A percentile compares a stretch with the other conserved stretches of the same genome.
Conservation (phyloP, 2,329 filamentous ascomycete species). For the Fusarium acutatum region DNA sequence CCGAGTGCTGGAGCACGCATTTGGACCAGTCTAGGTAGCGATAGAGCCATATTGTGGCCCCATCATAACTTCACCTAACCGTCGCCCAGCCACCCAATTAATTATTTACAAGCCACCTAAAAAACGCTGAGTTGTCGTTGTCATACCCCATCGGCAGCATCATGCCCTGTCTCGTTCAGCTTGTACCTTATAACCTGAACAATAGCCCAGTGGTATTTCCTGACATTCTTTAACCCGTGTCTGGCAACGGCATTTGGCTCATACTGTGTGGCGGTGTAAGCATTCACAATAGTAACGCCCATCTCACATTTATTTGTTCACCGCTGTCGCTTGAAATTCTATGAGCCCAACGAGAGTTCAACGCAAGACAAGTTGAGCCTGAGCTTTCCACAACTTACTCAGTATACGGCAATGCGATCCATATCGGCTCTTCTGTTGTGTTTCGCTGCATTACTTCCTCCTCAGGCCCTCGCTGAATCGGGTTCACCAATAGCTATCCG, state of each 20-base stretch:
- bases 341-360: background rate
- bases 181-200: background rate
- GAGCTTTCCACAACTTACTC: background rate
- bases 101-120: conserved; percentile 34
- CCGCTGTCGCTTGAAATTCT: conserved; percentile 2
- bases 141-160: conserved; percentile 29
- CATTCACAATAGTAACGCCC: background rate
- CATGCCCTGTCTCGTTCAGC: background rate
- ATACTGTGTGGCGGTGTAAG: conserved; percentile 21
- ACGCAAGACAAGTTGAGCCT: background rate
- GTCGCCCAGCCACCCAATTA: conserved; percentile 42
- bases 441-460: conserved; percentile 56
- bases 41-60: conserved; percentile 1
- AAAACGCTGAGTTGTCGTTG: conserved; percentile 24
- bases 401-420: conserved; percentile 49
- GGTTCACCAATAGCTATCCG: conserved; percentile 67
- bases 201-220: background rate
- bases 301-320: conserved; percentile 2
- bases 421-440: conserved; percentile 51
- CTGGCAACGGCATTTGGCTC: conserved; percentile 2
- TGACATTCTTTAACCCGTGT: background rate
- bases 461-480: conserved; percentile 47
- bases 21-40: background rate
- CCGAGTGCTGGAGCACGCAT: background rate
- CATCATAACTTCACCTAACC: conserved; percentile 9